phyloP scores from a whole-genome alignment of 1,139 yeast genomes.

The Eremothecium coryli region DNA sequence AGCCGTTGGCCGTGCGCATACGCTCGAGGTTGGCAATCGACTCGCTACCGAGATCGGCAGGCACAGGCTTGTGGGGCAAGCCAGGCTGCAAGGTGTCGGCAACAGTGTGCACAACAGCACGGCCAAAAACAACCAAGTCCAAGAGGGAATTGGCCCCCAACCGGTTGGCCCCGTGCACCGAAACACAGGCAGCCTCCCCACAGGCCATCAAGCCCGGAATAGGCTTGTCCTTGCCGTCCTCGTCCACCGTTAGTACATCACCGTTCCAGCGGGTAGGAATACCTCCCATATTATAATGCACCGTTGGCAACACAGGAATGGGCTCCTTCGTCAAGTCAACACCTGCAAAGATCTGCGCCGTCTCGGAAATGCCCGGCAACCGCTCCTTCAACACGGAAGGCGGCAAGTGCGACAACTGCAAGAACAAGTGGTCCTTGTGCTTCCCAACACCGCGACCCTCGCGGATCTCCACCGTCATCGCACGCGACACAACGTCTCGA shows the following conservation, averaged over 20 bases:
- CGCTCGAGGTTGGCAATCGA: conserved; percentile 86
- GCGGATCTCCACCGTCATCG: conserved; percentile 96
- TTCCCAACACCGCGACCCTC: conserved; percentile 99
- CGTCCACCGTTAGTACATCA: conserved; percentile 79
- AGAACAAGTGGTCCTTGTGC: conserved; percentile 85
- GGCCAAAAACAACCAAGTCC: conserved; percentile 95
- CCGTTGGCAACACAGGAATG: conserved; percentile 96
- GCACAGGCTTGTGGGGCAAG: conserved; percentile 67
- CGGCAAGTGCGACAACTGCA: conserved; percentile 92
- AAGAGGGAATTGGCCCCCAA: conserved; percentile 97
- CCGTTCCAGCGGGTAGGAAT: conserved; percentile 97
- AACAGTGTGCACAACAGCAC: conserved; percentile 94
- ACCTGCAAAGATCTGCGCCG: conserved; percentile 97
- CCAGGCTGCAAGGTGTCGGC: conserved; percentile 81
- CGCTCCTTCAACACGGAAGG: conserved; percentile 87
- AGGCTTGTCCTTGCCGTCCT: conserved; percentile 80
- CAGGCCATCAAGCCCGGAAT: conserved; percentile 94
- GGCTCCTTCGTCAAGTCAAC: conserved; percentile 99
- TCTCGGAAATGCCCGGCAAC: conserved; percentile 98
- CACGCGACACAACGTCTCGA: conserved; percentile 96
- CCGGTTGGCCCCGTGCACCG: conserved; percentile 98
- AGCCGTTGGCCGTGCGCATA: conserved; percentile 77
- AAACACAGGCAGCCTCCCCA: conserved; percentile 99
- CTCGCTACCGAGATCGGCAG: conserved; percentile 81
- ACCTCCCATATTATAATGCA: conserved; percentile 99